phyloP scores from a whole-genome alignment of 179 eudicot species.

The Sideroxylon spinosum region DNA sequence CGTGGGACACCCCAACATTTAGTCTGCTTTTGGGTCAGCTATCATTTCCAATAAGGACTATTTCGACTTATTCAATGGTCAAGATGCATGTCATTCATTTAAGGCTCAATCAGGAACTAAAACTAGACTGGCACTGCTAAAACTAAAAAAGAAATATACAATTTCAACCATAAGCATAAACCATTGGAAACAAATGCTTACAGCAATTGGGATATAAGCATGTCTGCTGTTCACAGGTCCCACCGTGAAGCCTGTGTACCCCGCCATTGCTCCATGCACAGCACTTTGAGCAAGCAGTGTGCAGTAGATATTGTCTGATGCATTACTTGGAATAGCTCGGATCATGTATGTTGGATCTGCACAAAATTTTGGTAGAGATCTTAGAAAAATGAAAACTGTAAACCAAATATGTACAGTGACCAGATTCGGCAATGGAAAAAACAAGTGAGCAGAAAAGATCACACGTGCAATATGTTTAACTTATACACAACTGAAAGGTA shows the following conservation, averaged over 20 bases:
- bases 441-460: background rate
- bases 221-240: slow-evolving; percentile 64
- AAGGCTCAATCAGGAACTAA: background rate
- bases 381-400: background rate
- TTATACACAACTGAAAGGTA: background rate
- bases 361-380: slow-evolving; percentile 7
- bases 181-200: slow-evolving; percentile 23
- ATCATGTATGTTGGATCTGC: slow-evolving; percentile 64
- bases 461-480: background rate
- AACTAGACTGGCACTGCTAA: background rate
- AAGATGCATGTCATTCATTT: background rate
- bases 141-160: background rate
- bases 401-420: background rate
- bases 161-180: background rate
- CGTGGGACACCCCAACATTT: no score
- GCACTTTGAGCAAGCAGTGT: slow-evolving; percentile 65
- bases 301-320: slow-evolving; percentile 58
- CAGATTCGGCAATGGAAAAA: background rate
- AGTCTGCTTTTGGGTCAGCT: background rate
- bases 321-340: slow-evolving; percentile 61
- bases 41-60: background rate
- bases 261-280: slow-evolving; percentile 67
- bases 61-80: background rate
- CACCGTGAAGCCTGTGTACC: slow-evolving; percentile 58
- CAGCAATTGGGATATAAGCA: slow-evolving; percentile 55